Evolutionary conservation across 2,329 filamentous ascomycete genomes (phyloP), one percentile per base, ranked within the genome.

Genomic region (Drechslerella coelobrocha): DNA sequence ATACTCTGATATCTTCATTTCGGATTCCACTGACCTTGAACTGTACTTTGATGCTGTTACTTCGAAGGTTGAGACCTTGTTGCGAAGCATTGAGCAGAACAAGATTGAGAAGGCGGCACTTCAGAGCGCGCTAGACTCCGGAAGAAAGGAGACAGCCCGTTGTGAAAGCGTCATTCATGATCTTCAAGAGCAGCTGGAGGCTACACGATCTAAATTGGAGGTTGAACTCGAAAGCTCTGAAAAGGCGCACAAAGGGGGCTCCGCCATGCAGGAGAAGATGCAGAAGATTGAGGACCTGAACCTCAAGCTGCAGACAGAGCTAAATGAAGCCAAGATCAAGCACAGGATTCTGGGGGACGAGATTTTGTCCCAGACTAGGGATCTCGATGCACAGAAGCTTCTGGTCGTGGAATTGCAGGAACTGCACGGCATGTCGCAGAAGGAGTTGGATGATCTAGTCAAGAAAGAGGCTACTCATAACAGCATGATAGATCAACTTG

Each of bases 401-500:
- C 48, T 71, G 12, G 53, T 76, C 7, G 65, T 63, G 31, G 73
- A 75, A 26, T 61, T 76, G 23, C 73, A 74, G 48, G 74, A 76
- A 52, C 54, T 75, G n/a, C 74, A 75, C 31, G 66, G 47, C 24
- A 60, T 74, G 52, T 66, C 69, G 3, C 71, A 76, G 39, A 72
- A 72, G 24, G 74, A 76, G 51, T 79, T 89, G 21, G 84, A 88
- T 75, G 72, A 72, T 31, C 53, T 76, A 34, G 82, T 79, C 43
- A 84, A 84, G 80, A 96, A 95, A 82, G 88, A 91, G 81, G 61
- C 66, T n/a, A 97, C 96, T 84, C 95, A 94, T 79, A 89, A 90
- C 43, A 87, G 91, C 21, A 83, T 99, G 10, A 91, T 99, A 7
- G 91, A 97, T 78, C 93, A 99, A 80, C 87, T 99, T 3, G 94